phyloP scores from a whole-genome alignment of 768 basidiomycete genomes.

The Russula compacta region DNA sequence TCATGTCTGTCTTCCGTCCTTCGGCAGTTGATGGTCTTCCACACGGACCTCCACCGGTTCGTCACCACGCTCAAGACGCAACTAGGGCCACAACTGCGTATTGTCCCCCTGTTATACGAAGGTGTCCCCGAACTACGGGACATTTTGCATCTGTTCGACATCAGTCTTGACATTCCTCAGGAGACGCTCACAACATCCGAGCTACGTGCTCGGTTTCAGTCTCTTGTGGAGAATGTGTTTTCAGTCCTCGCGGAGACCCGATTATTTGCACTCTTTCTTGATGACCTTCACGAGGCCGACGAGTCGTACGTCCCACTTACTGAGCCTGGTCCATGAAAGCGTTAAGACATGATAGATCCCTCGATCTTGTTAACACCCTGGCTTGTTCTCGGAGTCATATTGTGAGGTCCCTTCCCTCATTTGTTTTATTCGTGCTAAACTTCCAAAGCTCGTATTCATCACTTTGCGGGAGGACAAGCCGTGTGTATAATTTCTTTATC shows the following conservation, averaged over 20 bases:
- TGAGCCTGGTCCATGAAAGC: not conserved
- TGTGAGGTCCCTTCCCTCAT: conserved; percentile 30
- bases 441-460: conserved; percentile 48
- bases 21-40: conserved; percentile 66
- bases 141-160: conserved; percentile 47
- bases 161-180: conserved; percentile 40
- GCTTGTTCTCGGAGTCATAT: conserved; percentile 58
- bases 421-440: conserved; percentile 10
- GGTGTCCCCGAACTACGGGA: conserved; percentile 63
- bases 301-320: conserved; percentile 39
- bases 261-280: conserved; percentile 61
- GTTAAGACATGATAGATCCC: conserved; percentile 34
- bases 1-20: conserved; percentile 62
- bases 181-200: conserved; percentile 51
- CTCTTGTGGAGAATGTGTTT: conserved; percentile 62
- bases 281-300: conserved; percentile 69
- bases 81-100: conserved; percentile 61
- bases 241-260: conserved; percentile 59
- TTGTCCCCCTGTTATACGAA: conserved; percentile 61
- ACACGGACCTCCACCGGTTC: conserved; percentile 60
- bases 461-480: conserved; percentile 47
- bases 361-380: conserved; percentile 57
- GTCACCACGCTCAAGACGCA: conserved; percentile 48
- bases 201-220: conserved; percentile 61
- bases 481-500: conserved; percentile 26